Evolutionary conservation across 2,329 filamentous ascomycete genomes (phyloP).

Genomic region (Cylindrodendrum hubeiense): DNA sequence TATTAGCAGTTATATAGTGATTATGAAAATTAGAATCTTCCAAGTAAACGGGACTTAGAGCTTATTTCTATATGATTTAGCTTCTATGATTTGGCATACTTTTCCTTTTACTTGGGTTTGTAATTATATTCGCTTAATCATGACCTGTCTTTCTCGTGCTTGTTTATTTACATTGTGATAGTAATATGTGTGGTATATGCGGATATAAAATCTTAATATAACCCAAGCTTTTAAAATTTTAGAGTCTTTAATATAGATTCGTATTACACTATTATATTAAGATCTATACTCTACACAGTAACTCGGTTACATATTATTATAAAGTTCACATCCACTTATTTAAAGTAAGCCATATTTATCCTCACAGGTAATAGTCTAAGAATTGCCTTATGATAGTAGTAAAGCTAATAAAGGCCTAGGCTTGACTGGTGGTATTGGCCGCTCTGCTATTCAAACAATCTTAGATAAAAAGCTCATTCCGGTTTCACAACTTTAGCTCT

Average conservation of each 20-base stretch:
- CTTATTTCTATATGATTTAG: background rate
- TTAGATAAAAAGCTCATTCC: conserved; percentile 1
- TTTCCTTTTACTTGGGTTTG: background rate
- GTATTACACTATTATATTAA: background rate
- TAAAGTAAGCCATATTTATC: background rate
- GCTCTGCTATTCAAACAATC: conserved; percentile 1
- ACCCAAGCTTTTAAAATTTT: background rate
- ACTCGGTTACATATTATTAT: background rate
- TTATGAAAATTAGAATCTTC: background rate
- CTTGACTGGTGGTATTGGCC: conserved; percentile 1
- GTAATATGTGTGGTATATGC: background rate
- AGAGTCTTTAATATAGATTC: background rate
- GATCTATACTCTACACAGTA: background rate
- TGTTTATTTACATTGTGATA: background rate
- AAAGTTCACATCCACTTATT: background rate
- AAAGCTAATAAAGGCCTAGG: conserved; percentile 1
- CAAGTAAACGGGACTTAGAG: conserved; percentile 1
- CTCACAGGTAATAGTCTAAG: background rate
- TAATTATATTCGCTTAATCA: background rate
- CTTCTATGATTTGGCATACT: background rate
- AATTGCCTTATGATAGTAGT: background rate
- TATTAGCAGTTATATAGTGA: background rate
- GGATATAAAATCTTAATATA: background rate
- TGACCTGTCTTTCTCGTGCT: background rate
- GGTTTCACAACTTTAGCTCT: background rate